Evolutionary conservation across 2,329 filamentous ascomycete species (phyloP), one percentile per base, ranked within the genome.

Genomic region (Botrytis byssoidea): DNA sequence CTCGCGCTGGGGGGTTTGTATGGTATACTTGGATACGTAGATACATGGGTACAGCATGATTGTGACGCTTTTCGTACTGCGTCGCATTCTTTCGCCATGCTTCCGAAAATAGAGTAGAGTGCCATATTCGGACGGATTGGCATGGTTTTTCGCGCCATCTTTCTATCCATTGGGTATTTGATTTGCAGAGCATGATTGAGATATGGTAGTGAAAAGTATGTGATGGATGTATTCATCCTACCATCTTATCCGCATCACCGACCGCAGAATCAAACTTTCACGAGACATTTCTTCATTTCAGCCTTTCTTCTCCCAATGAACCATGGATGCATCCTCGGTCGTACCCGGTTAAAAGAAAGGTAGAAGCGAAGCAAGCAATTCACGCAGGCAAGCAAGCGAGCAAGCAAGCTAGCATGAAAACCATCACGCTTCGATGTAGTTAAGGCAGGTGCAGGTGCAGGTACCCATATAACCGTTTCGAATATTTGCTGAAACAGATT

Each of bases 401-500:
- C 67, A 67, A 67, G 40, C 48, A 71, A 48, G 70, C 59, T 35
- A 66, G 70, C 70, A 57, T 71, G 37, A 42, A 42, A 60, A 57
- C 29, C 37, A 18, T 61, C 51, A 66, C 66, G 60, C 46, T 71
- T 65, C 46, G 32, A 51, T 66, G n/a, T 57, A 66, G 48, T 60
- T 18, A 66, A 35, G 42, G 44, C 46, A 55, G 46, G 35, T 63
- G 51, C 63, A 46, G n/a, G 63, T 65, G 70, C 60, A 71, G 60
- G 46, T 71, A 71, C 70, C 70, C 70, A 71, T 71, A 71, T 32
- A 66, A n/a, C 46, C 61, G 60, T 66, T 71, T 71, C 70, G 70
- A 71, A 71, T 71, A 63, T 20, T 57, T 66, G 70, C 46, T 71
- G 70, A 71, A 71, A 71, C 70, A 6, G 20, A 57, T 51, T 44